A percentile compares a stretch with the other conserved stretches of the same genome.
Evolutionary conservation across 495 filamentous ascomycete species (phyloP).

Genomic region (Podospora bellae-mahoneyi): DNA sequence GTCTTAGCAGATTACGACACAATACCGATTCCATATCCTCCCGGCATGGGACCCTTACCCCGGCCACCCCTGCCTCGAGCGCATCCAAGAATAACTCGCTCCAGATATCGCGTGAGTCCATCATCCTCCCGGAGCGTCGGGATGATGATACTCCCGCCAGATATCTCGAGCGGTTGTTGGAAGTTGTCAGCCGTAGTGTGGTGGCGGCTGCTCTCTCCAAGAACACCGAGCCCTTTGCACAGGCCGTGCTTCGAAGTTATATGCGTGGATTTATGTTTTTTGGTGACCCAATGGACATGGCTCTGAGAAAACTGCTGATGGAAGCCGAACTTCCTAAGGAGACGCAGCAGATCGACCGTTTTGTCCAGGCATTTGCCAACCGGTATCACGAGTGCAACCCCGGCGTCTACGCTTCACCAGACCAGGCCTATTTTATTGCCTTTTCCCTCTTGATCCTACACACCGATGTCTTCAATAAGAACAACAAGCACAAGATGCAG

Average conservation of each 20-base stretch:
- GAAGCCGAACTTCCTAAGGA: slow-evolving; percentile 94
- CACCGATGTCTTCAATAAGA: slow-evolving; percentile 98
- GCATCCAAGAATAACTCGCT: slow-evolving; percentile 71
- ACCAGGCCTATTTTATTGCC: slow-evolving; percentile 95
- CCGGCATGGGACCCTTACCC: slow-evolving; percentile 61
- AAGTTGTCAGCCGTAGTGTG: slow-evolving; percentile 68
- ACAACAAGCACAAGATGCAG: slow-evolving; percentile 99
- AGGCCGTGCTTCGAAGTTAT: slow-evolving; percentile 81
- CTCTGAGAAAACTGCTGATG: slow-evolving; percentile 91
- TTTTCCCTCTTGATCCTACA: slow-evolving; percentile 96
- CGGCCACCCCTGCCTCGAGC: slow-evolving; percentile 56
- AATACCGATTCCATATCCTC: slow-evolving; percentile 58
- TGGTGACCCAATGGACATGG: slow-evolving; percentile 96
- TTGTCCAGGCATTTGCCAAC: slow-evolving; percentile 90
- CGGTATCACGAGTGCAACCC: slow-evolving; percentile 98
- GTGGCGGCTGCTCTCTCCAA: slow-evolving; percentile 82
- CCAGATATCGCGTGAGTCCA: slow-evolving; percentile 54
- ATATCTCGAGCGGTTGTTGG: slow-evolving; percentile 79
- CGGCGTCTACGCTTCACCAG: slow-evolving; percentile 85
- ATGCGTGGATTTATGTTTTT: slow-evolving; percentile 94
- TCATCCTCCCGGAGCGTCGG: slow-evolving; percentile 73
- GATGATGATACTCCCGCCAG: slow-evolving; percentile 88
- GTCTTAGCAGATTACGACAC: slow-evolving; percentile 69
- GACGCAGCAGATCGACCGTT: slow-evolving; percentile 95
- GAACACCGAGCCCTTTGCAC: slow-evolving; percentile 76